These are phyloP conservation scores for Lactarius deliciosus DNA, from an alignment of 768 basidiomycete species.

Conservation along the genomic window DNA sequence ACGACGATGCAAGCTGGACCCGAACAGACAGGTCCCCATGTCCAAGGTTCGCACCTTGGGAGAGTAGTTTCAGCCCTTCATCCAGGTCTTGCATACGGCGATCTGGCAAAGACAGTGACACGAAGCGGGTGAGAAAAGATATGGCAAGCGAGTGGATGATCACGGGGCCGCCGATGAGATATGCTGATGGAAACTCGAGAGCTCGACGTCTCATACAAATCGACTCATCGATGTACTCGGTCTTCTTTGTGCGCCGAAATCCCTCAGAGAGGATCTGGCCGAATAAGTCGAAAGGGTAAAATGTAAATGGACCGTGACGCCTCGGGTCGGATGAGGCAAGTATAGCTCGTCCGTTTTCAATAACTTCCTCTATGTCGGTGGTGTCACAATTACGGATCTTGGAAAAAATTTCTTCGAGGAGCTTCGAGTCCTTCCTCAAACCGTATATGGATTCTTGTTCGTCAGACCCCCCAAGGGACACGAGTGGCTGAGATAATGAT, in stretches of 20 bases:
- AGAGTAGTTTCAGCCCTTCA: too few relatives aligned
- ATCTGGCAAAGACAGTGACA: too few relatives aligned
- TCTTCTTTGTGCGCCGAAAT: neutral
- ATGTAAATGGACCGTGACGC: neutral
- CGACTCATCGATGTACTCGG: neutral
- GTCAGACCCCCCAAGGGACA: neutral
- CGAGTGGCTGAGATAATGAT: neutral
- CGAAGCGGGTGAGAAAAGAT: too few relatives aligned
- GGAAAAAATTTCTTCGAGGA: neutral
- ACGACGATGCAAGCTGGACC: too few relatives aligned
- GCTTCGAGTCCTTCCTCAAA: neutral
- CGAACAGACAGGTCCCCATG: too few relatives aligned
- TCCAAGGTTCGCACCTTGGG: too few relatives aligned
- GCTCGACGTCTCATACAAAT: neutral
- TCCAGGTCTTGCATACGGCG: too few relatives aligned
- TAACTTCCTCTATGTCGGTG: neutral
- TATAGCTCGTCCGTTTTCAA: neutral
- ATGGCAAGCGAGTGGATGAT: too few relatives aligned
- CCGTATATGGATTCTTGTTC: too few relatives aligned
- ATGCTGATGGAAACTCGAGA: neutral
- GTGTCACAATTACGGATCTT: neutral
- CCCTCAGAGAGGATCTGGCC: neutral
- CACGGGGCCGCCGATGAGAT: too few relatives aligned
- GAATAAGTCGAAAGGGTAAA: accelerated
- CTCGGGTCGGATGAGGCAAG: neutral